These are phyloP conservation scores for Penicillium crustosum DNA, from an alignment of 2,329 filamentous ascomycete species.

Conservation along the genomic window DNA sequence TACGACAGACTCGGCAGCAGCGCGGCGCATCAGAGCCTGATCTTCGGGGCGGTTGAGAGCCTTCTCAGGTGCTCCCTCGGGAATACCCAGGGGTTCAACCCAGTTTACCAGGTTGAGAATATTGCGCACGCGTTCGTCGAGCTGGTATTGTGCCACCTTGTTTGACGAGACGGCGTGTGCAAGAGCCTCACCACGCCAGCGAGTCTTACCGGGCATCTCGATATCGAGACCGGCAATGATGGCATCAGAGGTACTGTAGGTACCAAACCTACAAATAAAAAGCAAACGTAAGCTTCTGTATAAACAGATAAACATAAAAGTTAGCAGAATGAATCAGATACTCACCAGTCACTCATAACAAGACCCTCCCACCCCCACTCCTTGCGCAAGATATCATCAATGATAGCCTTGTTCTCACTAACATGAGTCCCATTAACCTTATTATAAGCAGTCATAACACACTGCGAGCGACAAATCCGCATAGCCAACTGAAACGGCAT, in stretches of 20 bases:
- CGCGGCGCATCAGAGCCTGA: slow-evolving; percentile 61
- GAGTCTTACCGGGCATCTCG: slow-evolving; percentile 50
- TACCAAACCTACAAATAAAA: slow-evolving; percentile 40
- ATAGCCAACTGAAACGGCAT: slow-evolving; percentile 64
- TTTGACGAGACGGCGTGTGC: slow-evolving; percentile 52
- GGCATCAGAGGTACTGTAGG: slow-evolving; percentile 47
- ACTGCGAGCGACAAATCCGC: slow-evolving; percentile 55
- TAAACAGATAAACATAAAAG: not conserved
- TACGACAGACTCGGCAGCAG: slow-evolving; percentile 69
- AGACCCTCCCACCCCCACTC: slow-evolving; percentile 50
- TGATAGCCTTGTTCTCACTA: slow-evolving; percentile 44
- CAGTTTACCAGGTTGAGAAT: slow-evolving; percentile 62
- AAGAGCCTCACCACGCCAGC: slow-evolving; percentile 43
- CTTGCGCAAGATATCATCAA: slow-evolving; percentile 46
- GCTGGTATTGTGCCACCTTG: slow-evolving; percentile 56
- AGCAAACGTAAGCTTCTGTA: not conserved
- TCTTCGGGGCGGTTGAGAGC: slow-evolving; percentile 61
- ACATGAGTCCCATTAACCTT: slow-evolving; percentile 54
- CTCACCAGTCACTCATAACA: slow-evolving; percentile 49
- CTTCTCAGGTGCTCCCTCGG: slow-evolving; percentile 56
- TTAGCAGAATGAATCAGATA: not conserved
- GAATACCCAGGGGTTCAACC: slow-evolving; percentile 54
- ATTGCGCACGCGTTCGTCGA: slow-evolving; percentile 60
- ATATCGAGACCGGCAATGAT: slow-evolving; percentile 49
- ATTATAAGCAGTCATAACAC: slow-evolving; percentile 62